Evolutionary conservation across 2,329 filamentous ascomycete species (phyloP), one percentile per base, ranked within the genome.

Genomic region (Stagonosporopsis rhizophila): DNA sequence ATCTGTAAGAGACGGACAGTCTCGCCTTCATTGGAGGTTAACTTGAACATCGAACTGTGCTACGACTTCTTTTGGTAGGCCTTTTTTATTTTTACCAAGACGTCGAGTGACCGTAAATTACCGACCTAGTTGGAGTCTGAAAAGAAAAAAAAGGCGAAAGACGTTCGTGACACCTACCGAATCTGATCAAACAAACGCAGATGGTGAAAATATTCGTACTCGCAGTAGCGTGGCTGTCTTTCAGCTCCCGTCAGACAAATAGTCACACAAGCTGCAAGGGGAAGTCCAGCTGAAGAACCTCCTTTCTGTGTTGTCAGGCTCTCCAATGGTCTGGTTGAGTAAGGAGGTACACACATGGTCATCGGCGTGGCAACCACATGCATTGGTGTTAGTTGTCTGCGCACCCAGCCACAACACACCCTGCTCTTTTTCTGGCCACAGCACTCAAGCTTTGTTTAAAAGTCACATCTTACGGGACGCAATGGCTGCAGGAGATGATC

Each of bases 301-400:
- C 35, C 44, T 40, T 34, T 17, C 15, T 19, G 20, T 35, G 12
- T 25, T 34, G 35, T 34, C 19, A 19, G 37, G 27, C 7, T 23
- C 38, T 23, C 45, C 35, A 38, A 27, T 12, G 12, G 30, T 39
- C 23, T 35, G 17, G 30, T 22, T 39, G 51, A 44, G 38, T 17
- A 53, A 44, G 44, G 51, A 20, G 44, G 25, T 22, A 37, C 25
- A 28, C 12, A 34, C 25, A n/a, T 45, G 45, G 34, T 12, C 39
- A 40, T 49, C 45, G 28, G 45, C 45, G 40, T 55, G 52, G 45
- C 45, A 55, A 49, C 44, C 52, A 49, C 52, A 55, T 49, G 44
- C 38, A 44, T 44, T 55, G 39, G 52, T 49, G 52, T 45, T 49
- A 28, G 11, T 47, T 28, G 17, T 44, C 38, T 39, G 38, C 23